A percentile compares a stretch with the other conserved stretches of the same genome.
phyloP scores from a whole-genome alignment of 2,329 filamentous ascomycete genomes.

The Lomentospora prolificans region DNA sequence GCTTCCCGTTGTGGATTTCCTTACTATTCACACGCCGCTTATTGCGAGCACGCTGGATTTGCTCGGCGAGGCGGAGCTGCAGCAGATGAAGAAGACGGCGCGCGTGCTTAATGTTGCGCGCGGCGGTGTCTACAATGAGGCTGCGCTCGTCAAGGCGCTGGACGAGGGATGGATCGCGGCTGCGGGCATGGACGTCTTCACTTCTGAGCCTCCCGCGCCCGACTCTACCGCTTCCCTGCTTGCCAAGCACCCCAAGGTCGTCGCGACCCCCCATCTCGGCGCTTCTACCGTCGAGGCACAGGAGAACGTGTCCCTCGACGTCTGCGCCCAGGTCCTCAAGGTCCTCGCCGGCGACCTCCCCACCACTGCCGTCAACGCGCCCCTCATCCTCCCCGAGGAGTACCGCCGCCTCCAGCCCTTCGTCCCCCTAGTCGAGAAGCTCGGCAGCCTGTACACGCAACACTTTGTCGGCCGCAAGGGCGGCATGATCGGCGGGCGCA shows the following conservation, averaged over 20 bases:
- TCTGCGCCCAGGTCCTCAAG: conserved; percentile 68
- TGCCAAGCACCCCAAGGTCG: conserved; percentile 59
- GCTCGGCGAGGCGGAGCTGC: conserved; percentile 56
- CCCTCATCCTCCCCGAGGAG: conserved; percentile 71
- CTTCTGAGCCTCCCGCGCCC: conserved; percentile 53
- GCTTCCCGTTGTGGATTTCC: conserved; percentile 59
- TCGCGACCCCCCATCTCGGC: conserved; percentile 71
- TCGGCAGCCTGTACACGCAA: conserved; percentile 71
- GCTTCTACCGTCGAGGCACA: conserved; percentile 75
- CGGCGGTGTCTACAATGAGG: conserved; percentile 72
- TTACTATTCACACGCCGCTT: conserved; percentile 74
- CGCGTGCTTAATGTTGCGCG: conserved; percentile 71
- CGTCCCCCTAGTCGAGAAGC: conserved; percentile 65
- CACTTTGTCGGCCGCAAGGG: conserved; percentile 45
- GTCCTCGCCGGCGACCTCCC: conserved; percentile 66
- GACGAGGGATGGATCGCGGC: conserved; percentile 64
- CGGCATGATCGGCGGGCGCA: conserved; percentile 47
- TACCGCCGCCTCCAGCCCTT: conserved; percentile 70
- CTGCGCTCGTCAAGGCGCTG: conserved; percentile 59
- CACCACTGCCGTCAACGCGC: conserved; percentile 69
- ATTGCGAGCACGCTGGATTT: conserved; percentile 68
- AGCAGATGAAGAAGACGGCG: conserved; percentile 62
- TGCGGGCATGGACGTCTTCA: conserved; percentile 73
- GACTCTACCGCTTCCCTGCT: conserved; percentile 51
- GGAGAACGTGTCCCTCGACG: conserved; percentile 74